phyloP scores from a whole-genome alignment of 331 rosid species.

The Arachis monticola region DNA sequence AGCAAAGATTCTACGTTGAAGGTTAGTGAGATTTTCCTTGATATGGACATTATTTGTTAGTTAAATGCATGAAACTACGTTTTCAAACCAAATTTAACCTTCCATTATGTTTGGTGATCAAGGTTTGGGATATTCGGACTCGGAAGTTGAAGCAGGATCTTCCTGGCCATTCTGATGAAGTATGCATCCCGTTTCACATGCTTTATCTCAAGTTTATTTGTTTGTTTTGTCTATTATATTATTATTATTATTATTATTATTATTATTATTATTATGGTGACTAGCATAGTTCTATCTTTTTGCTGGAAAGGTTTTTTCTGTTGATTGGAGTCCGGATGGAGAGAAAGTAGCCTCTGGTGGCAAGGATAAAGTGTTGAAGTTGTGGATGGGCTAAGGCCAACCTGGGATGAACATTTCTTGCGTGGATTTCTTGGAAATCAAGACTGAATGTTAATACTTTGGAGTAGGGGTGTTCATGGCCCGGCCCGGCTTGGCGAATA shows the following conservation, averaged over 20 bases:
- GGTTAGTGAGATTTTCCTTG: constrained; percentile 47
- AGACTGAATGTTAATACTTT: constrained; percentile 4
- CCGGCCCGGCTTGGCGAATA: too few relatives aligned
- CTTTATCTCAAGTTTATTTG: neutral
- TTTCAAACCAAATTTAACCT: constrained; percentile 23
- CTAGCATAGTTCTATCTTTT: constrained; percentile 19
- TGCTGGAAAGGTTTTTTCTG: constrained; percentile 73
- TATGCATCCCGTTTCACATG: constrained; percentile 42
- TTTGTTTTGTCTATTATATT: too few relatives aligned
- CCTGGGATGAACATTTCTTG: constrained; percentile 7
- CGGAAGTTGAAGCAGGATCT: constrained; percentile 87
- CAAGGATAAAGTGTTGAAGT: constrained; percentile 86
- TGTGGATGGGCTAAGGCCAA: constrained; percentile 86
- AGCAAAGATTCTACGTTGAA: constrained; percentile 96
- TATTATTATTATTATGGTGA: neutral
- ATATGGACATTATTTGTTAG: constrained; percentile 5
- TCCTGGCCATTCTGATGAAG: constrained; percentile 98
- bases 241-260: neutral
- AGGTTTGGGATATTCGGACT: constrained; percentile 95
- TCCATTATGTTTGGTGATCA: constrained; percentile 24
- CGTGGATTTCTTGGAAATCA: constrained; percentile 35
- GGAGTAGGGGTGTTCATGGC: too few relatives aligned
- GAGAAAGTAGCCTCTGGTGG: constrained; percentile 99
- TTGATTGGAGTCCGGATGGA: constrained; percentile 99
- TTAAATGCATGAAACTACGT: neutral